Conservation (phyloP, 2,329 filamentous ascomycete species). For the Pochonia chlamydosporia region DNA sequence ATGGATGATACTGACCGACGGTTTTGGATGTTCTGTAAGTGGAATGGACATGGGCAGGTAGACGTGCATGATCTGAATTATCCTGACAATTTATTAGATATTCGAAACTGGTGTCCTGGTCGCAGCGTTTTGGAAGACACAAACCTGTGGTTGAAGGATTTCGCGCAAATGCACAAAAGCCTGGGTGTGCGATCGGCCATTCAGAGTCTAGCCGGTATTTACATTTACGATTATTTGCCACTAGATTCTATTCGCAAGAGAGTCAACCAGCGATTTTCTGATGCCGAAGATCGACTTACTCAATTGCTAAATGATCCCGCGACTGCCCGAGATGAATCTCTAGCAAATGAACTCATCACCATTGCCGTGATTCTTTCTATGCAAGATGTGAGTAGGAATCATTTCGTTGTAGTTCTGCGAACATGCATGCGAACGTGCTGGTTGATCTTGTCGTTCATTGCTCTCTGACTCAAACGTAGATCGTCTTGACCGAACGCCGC, state of each 20-base stretch:
- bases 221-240: constrained; percentile 34
- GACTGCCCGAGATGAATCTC: constrained; percentile 14
- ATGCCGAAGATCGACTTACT: constrained; percentile 24
- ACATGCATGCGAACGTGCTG: neutral
- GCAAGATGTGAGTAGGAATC: constrained; percentile 28
- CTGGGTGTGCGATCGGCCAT: constrained; percentile 30
- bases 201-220: constrained; percentile 34
- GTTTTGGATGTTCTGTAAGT: constrained; percentile 31
- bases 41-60: neutral
- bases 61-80: neutral
- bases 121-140: constrained; percentile 30
- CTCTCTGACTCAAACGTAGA: constrained; percentile 15
- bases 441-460: neutral
- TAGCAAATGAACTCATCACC: constrained; percentile 29
- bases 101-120: constrained; percentile 34
- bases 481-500: constrained; percentile 31
- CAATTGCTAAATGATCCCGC: constrained; percentile 20
- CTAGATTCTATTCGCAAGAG: constrained; percentile 22
- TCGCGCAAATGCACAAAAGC: constrained; percentile 31
- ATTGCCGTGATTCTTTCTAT: constrained; percentile 32
- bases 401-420: neutral
- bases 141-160: constrained; percentile 34
- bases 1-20: constrained; percentile 28
- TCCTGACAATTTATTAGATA: constrained; percentile 18
- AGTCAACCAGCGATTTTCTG: constrained; percentile 26